Evolutionary conservation across 495 filamentous ascomycete genomes (phyloP), one percentile per base, ranked within the genome.

Genomic region (Zalerion maritima): DNA sequence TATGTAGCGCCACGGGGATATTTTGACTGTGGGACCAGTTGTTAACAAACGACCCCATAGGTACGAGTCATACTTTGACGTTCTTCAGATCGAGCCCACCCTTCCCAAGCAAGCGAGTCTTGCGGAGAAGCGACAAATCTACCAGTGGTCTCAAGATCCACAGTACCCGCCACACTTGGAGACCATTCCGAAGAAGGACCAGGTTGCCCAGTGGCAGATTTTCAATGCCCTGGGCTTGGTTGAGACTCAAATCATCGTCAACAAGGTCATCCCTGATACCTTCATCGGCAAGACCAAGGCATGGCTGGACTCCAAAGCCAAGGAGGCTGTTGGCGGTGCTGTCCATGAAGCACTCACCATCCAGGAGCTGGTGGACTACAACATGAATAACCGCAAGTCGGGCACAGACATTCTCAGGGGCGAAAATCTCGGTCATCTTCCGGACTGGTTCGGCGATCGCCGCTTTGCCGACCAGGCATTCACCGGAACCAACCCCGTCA

Each of bases 391-490:
- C 23, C 46, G 49, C 9, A 54, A 50, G 26, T 35, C 44, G 5
- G 55, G 48, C 3, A 58, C 49, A 7, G 57, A 60, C 24, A 56
- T 62, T 24, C 33, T 37, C 17, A 24, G 31, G 4, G 53, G 54
- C 23, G 41, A 46, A 5, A 65, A 64, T 36, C 51, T 65, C 23
- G 60, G 60, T 1, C 32, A 58, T 18, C 35, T 53, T 14, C 29
- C 46, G 11, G 60, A 67, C 42, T 67, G 62, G 62, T 67, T 41
- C 37, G 50, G 48, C 26, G 62, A 67, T 40, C 49, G 49, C n/a
- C 43, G 50, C 4, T 64, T 66, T 27, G 60, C 58, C n/a, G 58
- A 66, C 29, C 60, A 64, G 36, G 41, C 47, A 13, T 57, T 67
- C 36, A 66, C 59, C 14, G 62, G 62, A 5, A 52, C 52, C 15